A percentile compares a stretch with the other conserved stretches of the same genome.
Conservation (phyloP, 305 asterid genomes). For the Plantago lanceolata region DNA sequence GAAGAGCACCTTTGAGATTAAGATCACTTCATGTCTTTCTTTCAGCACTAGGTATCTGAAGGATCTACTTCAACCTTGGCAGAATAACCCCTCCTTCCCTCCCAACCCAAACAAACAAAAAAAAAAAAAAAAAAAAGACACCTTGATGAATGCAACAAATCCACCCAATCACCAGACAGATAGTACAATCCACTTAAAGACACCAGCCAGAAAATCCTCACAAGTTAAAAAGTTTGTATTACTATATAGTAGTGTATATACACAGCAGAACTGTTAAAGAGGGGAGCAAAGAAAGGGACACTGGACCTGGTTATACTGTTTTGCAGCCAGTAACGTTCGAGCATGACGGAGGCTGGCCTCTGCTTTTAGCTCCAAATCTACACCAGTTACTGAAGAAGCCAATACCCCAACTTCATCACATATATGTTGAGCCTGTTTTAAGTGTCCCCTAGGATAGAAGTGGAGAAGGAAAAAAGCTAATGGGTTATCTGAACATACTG, state of each 20-base stretch:
- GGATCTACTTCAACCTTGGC: too few species aligned
- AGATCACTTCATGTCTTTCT: neutral
- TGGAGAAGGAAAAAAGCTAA: constrained; percentile 20
- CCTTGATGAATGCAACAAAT: too few species aligned
- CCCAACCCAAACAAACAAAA: too few species aligned
- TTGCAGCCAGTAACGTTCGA: constrained; percentile 85
- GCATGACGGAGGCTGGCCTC: constrained; percentile 89
- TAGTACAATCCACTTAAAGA: too few species aligned
- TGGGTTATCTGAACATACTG: constrained; percentile 23
- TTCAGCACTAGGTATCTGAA: neutral
- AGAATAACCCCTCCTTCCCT: too few species aligned
- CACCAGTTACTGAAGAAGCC: constrained; percentile 83
- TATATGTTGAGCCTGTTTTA: constrained; percentile 74
- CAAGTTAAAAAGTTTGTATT: too few species aligned
- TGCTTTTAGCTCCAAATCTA: constrained; percentile 86
- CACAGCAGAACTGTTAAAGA: neutral
- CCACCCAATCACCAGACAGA: too few species aligned
- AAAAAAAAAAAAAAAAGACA: too few species aligned
- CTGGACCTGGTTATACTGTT: constrained; percentile 73
- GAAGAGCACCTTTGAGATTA: neutral
- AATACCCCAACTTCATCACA: constrained; percentile 79
- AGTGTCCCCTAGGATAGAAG: constrained; percentile 58
- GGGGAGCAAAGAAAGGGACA: constrained; percentile 8
- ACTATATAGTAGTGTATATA: neutral
- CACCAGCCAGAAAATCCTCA: too few species aligned